A percentile compares a stretch with the other conserved stretches of the same genome.
Conservation (phyloP, 2,329 filamentous ascomycete species). For the Xylaria arbuscula region DNA sequence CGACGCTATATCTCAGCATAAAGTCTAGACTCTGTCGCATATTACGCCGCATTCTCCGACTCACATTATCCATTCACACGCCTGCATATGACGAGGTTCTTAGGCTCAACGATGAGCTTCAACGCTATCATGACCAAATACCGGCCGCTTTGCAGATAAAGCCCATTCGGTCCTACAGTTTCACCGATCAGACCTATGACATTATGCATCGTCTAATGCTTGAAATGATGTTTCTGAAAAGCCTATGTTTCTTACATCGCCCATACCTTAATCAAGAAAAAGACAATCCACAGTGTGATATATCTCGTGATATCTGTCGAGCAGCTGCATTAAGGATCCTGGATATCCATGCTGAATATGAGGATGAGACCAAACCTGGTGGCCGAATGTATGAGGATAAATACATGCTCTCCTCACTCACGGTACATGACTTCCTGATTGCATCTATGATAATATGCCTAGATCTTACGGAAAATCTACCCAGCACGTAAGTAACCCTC, state of each 20-base stretch:
- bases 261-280: slow-evolving; percentile 57
- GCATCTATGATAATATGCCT: slow-evolving; percentile 70
- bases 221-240: slow-evolving; percentile 61
- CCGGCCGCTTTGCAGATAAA: slow-evolving; percentile 56
- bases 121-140: slow-evolving; percentile 52
- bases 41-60: slow-evolving; percentile 57
- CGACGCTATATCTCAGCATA: slow-evolving; percentile 56
- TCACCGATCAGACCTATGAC: slow-evolving; percentile 57
- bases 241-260: slow-evolving; percentile 62
- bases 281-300: slow-evolving; percentile 52
- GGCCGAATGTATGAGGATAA: slow-evolving; percentile 64
- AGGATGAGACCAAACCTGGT: slow-evolving; percentile 58
- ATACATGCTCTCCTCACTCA: slow-evolving; percentile 65
- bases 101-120: slow-evolving; percentile 56
- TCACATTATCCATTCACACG: slow-evolving; percentile 54
- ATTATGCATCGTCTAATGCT: slow-evolving; percentile 62
- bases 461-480: slow-evolving; percentile 56
- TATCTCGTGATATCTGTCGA: slow-evolving; percentile 57
- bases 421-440: slow-evolving; percentile 67
- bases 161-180: slow-evolving; percentile 56
- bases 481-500: slow-evolving; percentile 51
- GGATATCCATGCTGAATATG: slow-evolving; percentile 60
- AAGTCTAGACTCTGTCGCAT: slow-evolving; percentile 59
- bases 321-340: slow-evolving; percentile 59
- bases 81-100: slow-evolving; percentile 54